Evolutionary conservation across 768 basidiomycete species (phyloP).

Genomic region (Suillus decipiens): DNA sequence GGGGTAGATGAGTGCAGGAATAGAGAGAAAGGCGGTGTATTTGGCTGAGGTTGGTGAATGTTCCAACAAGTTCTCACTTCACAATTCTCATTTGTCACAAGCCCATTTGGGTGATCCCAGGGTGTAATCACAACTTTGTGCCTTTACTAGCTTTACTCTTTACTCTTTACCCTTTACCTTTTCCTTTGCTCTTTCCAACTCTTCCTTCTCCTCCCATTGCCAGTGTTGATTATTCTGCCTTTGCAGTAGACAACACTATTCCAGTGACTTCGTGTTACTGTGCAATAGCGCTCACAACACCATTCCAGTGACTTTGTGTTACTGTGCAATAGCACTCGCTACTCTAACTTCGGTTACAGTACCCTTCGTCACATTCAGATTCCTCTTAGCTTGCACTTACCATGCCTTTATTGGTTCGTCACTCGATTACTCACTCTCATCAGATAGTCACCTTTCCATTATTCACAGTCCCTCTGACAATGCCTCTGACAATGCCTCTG

Average conservation of each 20-base stretch:
- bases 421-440: not conserved
- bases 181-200: not conserved
- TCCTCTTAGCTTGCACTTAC: not conserved
- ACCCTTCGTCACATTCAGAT: not conserved
- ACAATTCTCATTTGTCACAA: too few species aligned
- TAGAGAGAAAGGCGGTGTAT: too few species aligned
- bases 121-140: too few species aligned
- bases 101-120: too few species aligned
- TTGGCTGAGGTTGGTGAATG: too few species aligned
- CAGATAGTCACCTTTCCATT: not conserved
- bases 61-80: too few species aligned
- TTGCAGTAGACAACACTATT: not conserved
- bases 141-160: too few species aligned
- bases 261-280: not conserved
- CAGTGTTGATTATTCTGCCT: not conserved
- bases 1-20: too few species aligned
- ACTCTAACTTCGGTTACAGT: not conserved
- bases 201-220: not conserved
- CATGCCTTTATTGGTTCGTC: not conserved
- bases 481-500: too few species aligned
- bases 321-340: not conserved
- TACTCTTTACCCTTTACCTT: too few species aligned
- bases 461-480: not conserved
- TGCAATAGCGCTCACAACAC: too few species aligned
- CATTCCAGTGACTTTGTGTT: too few species aligned